Base-by-base conservation (phyloP, 352 stramenopile species). In the Peronospora destructor region DNA sequence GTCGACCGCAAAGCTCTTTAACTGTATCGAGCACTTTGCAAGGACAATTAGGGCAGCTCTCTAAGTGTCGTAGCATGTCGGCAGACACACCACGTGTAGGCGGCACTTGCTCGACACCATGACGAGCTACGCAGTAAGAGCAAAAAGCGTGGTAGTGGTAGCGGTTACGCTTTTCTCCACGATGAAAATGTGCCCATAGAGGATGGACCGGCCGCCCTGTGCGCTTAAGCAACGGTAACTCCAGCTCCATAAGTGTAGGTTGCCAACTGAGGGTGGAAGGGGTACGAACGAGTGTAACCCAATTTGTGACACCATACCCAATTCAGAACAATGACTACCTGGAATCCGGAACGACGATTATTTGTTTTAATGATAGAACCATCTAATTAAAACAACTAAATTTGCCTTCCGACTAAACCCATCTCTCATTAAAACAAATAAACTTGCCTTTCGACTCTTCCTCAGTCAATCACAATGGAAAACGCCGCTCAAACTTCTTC, bases 101-200 rank as follows among this genome's bases (percentile, higher is more conserved):
- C 17, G 72, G 54, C 29, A 89, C 74, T 11, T 84, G 71, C 34
- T 62, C 66, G 9, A 53, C 41, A 19, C 75, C 77, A 41, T 84
- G 69, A 12, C 68, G 71, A 55, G 68, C 64, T 32, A 90, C 66
- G 49, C 81, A 92, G 62, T 88, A 92, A 6, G 75, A 64, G 51
- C 82, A 92, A 49, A 83, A 92, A 26, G 82, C 75, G 45, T 90
- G 82, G 62, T 92, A 89, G 39, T 92, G 82, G 56, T 88, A 89
- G 16, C 78, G 73, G 37, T 92, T 92, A 16, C 78, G 76, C 66
- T 92, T 92, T 59, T 87, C 79, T 26, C 82, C 82, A 35, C 82
- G 82, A 47, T 90, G 73, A 61, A 90, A 92, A 46, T 90, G 77
- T 19, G 69, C 70, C 82, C 82, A 90, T 0, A 89, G 64, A 49